Percentiles rank a stretch among this genome's conserved stretches.
These are phyloP conservation scores for Cytospora piceicola DNA, from an alignment of 2,329 filamentous ascomycete genomes.

Conservation along the genomic window DNA sequence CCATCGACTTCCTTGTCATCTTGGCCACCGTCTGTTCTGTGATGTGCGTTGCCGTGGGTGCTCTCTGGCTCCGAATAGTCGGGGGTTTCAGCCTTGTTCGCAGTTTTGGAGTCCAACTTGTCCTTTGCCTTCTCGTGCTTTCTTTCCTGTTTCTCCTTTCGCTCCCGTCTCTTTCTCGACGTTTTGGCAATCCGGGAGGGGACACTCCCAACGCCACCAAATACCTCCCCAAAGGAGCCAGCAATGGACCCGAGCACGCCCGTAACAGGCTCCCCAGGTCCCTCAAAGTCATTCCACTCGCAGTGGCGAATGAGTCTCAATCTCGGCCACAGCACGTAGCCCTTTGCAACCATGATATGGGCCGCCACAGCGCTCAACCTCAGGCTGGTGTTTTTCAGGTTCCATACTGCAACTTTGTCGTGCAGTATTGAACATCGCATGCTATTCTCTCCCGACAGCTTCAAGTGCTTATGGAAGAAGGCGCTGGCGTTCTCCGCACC, in stretches of 20 bases:
- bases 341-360: constrained; percentile 63
- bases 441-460: constrained; percentile 52
- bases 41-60: constrained; percentile 8
- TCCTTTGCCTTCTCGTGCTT: constrained; percentile 16
- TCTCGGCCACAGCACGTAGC: constrained; percentile 65
- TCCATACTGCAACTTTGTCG: constrained; percentile 68
- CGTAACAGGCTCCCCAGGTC: constrained; percentile 73
- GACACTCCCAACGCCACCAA: constrained; percentile 66
- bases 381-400: constrained; percentile 62
- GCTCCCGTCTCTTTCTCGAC: constrained; percentile 57
- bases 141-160: constrained; percentile 40
- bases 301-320: constrained; percentile 67
- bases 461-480: constrained; percentile 66
- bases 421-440: constrained; percentile 70
- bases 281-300: constrained; percentile 79
- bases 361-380: constrained; percentile 67
- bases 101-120: constrained; percentile 23
- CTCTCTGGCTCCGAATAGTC: constrained; percentile 1
- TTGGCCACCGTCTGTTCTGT: constrained; percentile 7
- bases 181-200: constrained; percentile 65
- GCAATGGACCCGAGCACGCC: constrained; percentile 65
- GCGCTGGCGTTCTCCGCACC: constrained; percentile 71
- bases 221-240: constrained; percentile 60
- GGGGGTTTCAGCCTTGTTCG: background rate
- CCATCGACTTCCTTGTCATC: constrained; percentile 18